Conservation (phyloP, 805 yeast genomes). For the Saturnispora galanensis region DNA sequence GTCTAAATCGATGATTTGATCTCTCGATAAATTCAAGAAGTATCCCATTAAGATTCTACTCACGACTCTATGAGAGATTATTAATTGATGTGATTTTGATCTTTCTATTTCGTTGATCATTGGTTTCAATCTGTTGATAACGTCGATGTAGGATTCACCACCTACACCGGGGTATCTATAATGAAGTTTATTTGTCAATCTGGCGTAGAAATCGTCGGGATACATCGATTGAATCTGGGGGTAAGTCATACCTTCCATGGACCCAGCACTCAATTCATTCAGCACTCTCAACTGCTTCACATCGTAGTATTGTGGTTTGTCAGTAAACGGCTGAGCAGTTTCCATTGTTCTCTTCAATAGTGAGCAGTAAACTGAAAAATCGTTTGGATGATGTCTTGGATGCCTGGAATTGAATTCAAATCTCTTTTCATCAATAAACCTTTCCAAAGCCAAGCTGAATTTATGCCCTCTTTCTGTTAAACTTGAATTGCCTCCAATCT, state of each 20-base stretch:
- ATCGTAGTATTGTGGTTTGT: conserved; percentile 45
- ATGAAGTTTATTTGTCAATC: conserved; percentile 66
- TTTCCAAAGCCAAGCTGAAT: conserved; percentile 63
- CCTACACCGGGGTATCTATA: conserved; percentile 96
- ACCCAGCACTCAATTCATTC: conserved; percentile 90
- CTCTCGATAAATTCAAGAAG: conserved; percentile 72
- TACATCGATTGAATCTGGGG: conserved; percentile 62
- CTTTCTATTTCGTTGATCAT: conserved; percentile 89
- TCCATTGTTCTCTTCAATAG: conserved; percentile 73
- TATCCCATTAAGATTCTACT: conserved; percentile 81
- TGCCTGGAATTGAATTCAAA: conserved; percentile 57
- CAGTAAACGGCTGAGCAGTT: conserved; percentile 70
- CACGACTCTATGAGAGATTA: conserved; percentile 86
- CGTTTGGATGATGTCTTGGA: conserved; percentile 40
- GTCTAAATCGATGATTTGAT: conserved; percentile 79
- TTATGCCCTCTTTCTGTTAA: conserved; percentile 70
- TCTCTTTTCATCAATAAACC: conserved; percentile 65
- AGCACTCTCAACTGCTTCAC: conserved; percentile 86
- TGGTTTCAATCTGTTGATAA: conserved; percentile 80
- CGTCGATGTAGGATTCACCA: conserved; percentile 93
- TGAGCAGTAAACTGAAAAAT: conserved; percentile 69
- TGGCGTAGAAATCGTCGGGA: conserved; percentile 72
- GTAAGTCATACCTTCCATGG: conserved; percentile 87
- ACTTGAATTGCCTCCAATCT: conserved; percentile 85
- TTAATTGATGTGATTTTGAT: conserved; percentile 74